Percentiles rank a stretch among this genome's conserved stretches.
Conservation (phyloP, 2,329 filamentous ascomycete species). For the Trichoderma asperellum region DNA sequence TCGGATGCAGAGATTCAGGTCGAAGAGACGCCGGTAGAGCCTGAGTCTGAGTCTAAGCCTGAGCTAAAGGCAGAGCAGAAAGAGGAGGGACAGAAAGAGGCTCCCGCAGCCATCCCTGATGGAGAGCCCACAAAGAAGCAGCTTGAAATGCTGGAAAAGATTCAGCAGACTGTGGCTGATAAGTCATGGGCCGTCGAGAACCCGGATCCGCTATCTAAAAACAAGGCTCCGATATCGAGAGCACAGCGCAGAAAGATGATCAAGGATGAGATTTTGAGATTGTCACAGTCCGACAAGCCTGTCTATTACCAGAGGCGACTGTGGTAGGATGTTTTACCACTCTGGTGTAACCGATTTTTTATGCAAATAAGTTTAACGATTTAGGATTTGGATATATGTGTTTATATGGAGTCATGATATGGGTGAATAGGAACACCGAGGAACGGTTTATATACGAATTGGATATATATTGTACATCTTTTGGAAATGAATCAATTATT, state of each 20-base stretch:
- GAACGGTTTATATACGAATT: neutral
- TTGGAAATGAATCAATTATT: neutral
- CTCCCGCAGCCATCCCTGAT: constrained; percentile 1
- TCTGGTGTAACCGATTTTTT: neutral
- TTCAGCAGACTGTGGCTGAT: constrained; percentile 40
- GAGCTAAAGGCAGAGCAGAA: constrained; percentile 12
- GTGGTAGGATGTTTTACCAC: constrained; percentile 44
- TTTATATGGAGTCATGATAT: neutral
- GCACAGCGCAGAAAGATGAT: constrained; percentile 61
- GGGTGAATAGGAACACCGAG: neutral
- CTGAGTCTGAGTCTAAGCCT: constrained; percentile 34
- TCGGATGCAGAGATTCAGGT: constrained; percentile 39
- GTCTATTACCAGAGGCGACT: constrained; percentile 60
- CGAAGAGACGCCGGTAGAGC: constrained; percentile 4
- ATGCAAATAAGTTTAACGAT: neutral
- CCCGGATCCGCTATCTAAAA: constrained; percentile 44
- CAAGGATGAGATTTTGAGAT: constrained; percentile 58
- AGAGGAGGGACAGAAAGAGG: constrained; percentile 27
- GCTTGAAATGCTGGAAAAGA: constrained; percentile 40
- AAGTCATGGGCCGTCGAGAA: constrained; percentile 43
- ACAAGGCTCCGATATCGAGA: constrained; percentile 53
- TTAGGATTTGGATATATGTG: neutral
- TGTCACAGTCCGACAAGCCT: constrained; percentile 51
- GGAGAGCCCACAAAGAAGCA: constrained; percentile 35
- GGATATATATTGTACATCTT: neutral